phyloP scores from a whole-genome alignment of 352 stramenopile genomes.

The Globisporangium perplexum region DNA sequence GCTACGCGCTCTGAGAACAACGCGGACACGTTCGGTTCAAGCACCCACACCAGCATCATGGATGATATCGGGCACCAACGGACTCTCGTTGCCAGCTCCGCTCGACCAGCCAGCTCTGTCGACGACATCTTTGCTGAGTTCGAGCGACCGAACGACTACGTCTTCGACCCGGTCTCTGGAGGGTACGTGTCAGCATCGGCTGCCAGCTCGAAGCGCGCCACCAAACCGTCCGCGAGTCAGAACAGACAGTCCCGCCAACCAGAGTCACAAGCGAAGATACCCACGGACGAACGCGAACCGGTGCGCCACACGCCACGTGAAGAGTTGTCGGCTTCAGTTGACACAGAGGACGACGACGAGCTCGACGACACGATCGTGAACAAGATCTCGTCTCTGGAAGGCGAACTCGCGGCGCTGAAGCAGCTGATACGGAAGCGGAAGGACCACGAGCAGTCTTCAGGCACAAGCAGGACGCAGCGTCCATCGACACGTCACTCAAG shows the following conservation, averaged over 20 bases:
- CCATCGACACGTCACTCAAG: not conserved
- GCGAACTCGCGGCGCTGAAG: conserved; percentile 61
- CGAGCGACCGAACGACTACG: conserved; percentile 70
- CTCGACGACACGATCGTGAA: conserved; percentile 71
- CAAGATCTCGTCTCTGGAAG: conserved; percentile 73
- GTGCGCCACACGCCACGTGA: not conserved
- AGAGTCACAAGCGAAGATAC: not conserved
- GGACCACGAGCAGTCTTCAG: conserved; percentile 10
- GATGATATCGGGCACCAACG: conserved; percentile 31
- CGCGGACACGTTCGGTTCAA: not conserved
- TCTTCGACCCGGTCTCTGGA: conserved; percentile 53
- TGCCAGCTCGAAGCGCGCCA: not conserved
- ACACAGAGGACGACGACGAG: conserved; percentile 24
- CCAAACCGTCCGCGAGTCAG: not conserved
- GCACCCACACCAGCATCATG: conserved; percentile 42
- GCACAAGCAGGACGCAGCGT: not conserved
- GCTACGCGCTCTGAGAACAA: not conserved
- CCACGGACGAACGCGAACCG: not conserved
- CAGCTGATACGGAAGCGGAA: conserved; percentile 57
- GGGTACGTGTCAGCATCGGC: conserved; percentile 40
- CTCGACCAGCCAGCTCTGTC: conserved; percentile 24
- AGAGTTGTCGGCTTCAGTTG: not conserved
- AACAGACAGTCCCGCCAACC: not conserved
- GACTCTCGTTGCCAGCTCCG: not conserved
- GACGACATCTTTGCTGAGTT: conserved; percentile 77